Percentiles rank a stretch among this genome's conserved stretches.
phyloP scores from a whole-genome alignment of 2,329 filamentous ascomycete species.

The Dactylonectria estremocensis region DNA sequence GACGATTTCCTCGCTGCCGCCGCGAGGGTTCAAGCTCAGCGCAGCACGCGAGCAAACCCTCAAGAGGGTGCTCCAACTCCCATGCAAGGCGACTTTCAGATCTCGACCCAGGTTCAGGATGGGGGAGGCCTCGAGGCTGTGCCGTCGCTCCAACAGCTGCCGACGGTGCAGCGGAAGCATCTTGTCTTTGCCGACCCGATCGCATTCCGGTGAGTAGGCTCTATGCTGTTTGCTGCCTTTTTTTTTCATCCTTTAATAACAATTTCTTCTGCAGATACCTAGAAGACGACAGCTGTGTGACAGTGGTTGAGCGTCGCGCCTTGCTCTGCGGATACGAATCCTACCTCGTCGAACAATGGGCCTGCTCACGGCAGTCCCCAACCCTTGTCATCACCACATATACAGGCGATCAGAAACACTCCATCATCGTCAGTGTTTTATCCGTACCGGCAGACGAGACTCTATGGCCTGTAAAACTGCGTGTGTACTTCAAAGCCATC shows the following conservation, averaged over 20 bases:
- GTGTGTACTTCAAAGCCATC: conserved; percentile 88
- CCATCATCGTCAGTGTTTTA: conserved; percentile 84
- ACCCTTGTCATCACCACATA: conserved; percentile 95
- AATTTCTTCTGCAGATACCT: conserved; percentile 72
- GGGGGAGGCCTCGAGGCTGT: conserved; percentile 32
- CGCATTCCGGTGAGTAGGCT: conserved; percentile 65
- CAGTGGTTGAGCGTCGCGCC: conserved; percentile 79
- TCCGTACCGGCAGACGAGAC: conserved; percentile 85
- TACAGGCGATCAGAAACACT: conserved; percentile 87
- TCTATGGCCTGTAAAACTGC: conserved; percentile 84
- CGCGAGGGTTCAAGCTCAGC: conserved; percentile 41
- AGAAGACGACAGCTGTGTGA: conserved; percentile 85
- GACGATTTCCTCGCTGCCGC: conserved; percentile 43
- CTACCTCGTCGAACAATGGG: conserved; percentile 98
- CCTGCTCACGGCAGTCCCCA: conserved; percentile 89
- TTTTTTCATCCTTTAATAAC: conserved; percentile 29
- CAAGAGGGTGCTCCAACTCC: conserved; percentile 40
- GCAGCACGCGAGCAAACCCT: conserved; percentile 41
- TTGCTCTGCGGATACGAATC: conserved; percentile 88
- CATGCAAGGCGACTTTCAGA: conserved; percentile 38
- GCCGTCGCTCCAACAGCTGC: conserved; percentile 26
- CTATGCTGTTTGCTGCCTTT: not conserved
- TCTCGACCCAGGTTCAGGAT: conserved; percentile 25
- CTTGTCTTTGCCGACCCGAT: conserved; percentile 73
- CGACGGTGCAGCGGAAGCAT: conserved; percentile 54